Evolutionary conservation across 108 stramenopile species (phyloP).

Genomic region (Tribonema minus): DNA sequence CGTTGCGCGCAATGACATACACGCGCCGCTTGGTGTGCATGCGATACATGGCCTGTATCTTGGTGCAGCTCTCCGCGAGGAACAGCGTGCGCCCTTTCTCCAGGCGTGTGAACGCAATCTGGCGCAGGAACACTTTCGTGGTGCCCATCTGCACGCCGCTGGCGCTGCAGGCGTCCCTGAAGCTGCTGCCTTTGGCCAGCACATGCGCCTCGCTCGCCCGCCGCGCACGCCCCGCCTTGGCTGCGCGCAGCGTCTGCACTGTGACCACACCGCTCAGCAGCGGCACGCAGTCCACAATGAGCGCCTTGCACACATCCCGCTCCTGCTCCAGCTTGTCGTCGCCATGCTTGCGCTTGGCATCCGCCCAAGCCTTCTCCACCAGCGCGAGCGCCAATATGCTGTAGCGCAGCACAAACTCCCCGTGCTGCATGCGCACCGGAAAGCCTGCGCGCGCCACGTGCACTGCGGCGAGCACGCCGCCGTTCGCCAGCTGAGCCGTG

Average conservation of each 20-base stretch:
- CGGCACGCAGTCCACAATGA: constrained; percentile 36
- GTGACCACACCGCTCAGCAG: constrained; percentile 9
- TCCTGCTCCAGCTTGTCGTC: constrained; percentile 14
- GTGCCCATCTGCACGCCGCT: constrained; percentile 38
- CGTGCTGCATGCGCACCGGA: constrained; percentile 85
- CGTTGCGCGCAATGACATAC: not conserved
- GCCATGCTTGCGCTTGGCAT: constrained; percentile 15
- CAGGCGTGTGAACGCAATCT: constrained; percentile 9
- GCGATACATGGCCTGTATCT: constrained; percentile 9
- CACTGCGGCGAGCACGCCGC: constrained; percentile 96
- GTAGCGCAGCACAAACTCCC: constrained; percentile 63
- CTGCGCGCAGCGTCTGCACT: not conserved
- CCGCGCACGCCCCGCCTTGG: not conserved
- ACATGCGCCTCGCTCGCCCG: not conserved
- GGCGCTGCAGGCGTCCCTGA: constrained; percentile 23
- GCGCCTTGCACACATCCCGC: constrained; percentile 14
- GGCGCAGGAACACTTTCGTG: constrained; percentile 39
- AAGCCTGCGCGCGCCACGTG: constrained; percentile 96
- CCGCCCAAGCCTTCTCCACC: constrained; percentile 18
- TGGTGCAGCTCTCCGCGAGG: constrained; percentile 11
- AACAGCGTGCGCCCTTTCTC: constrained; percentile 19
- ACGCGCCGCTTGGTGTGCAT: not conserved
- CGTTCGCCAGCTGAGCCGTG: constrained; percentile 52
- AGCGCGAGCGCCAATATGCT: constrained; percentile 23
- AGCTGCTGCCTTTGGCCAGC: not conserved